Base-by-base conservation (phyloP, 768 basidiomycete species). In the Pisolithus marmoratus region DNA sequence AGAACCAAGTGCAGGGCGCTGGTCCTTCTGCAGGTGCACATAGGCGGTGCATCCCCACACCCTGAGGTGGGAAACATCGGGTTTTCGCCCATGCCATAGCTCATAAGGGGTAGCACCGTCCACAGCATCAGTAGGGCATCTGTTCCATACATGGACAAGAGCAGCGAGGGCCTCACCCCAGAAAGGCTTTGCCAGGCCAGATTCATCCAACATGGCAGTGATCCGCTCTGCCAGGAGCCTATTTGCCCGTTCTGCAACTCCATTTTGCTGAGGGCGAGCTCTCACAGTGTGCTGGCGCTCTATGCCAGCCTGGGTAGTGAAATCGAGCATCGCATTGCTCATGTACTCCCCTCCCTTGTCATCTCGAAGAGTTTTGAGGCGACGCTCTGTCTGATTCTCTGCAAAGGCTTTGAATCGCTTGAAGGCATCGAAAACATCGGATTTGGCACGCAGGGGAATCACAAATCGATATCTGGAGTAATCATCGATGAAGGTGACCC, bases 11-110 rank as follows among this genome's bases (percentile, higher is more conserved):
- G 46, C 56, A 37, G 57, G 64, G 12, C 65, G 49, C 56, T 73
- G 65, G 50, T 74, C 64, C 50, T 67, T 68, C 48, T 63, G 66
- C 7, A 72, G 58, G 48, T 62, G 65, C 26, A 71, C 73, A 62
- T 72, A 75, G 17, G 70, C 70, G 38, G 55, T 54, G 20, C 44
- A 54, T 8, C 55, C 55, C 31, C 38, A 57, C 2, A 57, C 56
- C 4, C 55, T 9, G 0, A 57, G 27, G 45, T 57, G 49, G 0
- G 53, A 48, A 2, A 57, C 17, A 36, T 51, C 41, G 0, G 52
- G 55, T 22, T 51, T 50, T 1, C n/a, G 22, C 0, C 52, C 55
- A 57, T 57, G 48, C 31, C 48, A 22, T 2, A 57, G 8, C 14
- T 54, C 45, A 26, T 48, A 51, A 0, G 55, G 45, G 0, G 23